Base-by-base conservation (phyloP, 164 flowering plant genomes). In the Cinnamomum chago region DNA sequence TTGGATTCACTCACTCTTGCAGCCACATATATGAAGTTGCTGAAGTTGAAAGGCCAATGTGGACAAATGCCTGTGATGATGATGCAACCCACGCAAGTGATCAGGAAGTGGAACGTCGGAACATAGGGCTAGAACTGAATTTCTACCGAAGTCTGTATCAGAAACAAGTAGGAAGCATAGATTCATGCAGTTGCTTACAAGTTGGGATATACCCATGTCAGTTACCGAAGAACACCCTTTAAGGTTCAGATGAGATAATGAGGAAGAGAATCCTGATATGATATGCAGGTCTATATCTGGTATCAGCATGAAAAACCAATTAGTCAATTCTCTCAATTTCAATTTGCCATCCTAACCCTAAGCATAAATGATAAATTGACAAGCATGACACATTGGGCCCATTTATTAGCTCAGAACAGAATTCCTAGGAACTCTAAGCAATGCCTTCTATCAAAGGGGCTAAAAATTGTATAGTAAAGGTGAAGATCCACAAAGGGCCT, bases 181-280 rank as follows among this genome's bases (percentile, higher is more conserved):
- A 68, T 78, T 83, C 62, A 58, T 62, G 70, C 90, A 86, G 73
- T 80, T 83, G 62, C 58, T 50, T 13, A 92, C 80, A 64, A 91
- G 76, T 74, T 72, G 70, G 73, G 97, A 81, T 75, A 92, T 82
- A 75, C 94, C 90, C 71, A 62, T 24, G 82, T 92, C 97, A 17
- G 92, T 86, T 25, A 86, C 78, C n/a, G 87, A 83, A 40, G 75
- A 79, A 58, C 97, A 92, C 50, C 94, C 92, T 74, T 79, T 90
- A 30, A 92, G 79, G 81, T 90, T 88, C 73, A 92, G 68, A 82
- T 84, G 80, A 30, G 72, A 65, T 77, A 92, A 79, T 50, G 89
- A 87, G 18, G 50, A 40, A 75, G 90, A 86, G 27, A 77, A 65
- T 58, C 73, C 79, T 15, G 91, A 79, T 72, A 92, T 83, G 60